Evolutionary conservation across 257 asterid species (phyloP).

Genomic region (Solanum tarapatanum): DNA sequence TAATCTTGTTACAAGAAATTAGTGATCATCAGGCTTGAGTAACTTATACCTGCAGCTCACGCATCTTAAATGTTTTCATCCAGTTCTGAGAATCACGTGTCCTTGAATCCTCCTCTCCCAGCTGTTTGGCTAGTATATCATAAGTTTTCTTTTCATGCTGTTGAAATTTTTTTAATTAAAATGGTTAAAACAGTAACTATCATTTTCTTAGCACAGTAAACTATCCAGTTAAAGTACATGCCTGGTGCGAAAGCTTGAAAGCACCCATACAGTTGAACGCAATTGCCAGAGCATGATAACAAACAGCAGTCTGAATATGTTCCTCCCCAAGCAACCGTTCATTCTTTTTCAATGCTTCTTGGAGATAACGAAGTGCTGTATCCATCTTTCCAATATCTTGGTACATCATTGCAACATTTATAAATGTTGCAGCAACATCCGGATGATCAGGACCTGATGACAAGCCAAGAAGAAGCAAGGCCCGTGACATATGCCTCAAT

Average conservation of each 20-base stretch:
- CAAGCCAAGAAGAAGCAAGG: conserved; percentile 60
- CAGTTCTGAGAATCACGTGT: conserved; percentile 84
- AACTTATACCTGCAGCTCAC: conserved; percentile 56
- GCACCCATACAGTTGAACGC: conserved; percentile 89
- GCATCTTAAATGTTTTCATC: conserved; percentile 88
- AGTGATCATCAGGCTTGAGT: neutral
- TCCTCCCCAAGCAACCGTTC: conserved; percentile 81
- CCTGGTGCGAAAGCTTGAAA: conserved; percentile 92
- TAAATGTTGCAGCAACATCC: conserved; percentile 90
- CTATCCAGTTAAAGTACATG: conserved; percentile 4
- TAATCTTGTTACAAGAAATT: neutral
- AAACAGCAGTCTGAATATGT: conserved; percentile 97
- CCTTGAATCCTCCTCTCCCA: conserved; percentile 93
- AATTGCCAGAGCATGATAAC: conserved; percentile 95
- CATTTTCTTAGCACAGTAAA: neutral
- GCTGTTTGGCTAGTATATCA: conserved; percentile 88
- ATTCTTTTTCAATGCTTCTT: conserved; percentile 87
- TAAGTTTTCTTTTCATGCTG: conserved; percentile 95
- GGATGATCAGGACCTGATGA: conserved; percentile 98
- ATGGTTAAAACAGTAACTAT: neutral
- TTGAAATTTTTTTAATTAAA: neutral
- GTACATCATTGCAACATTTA: conserved; percentile 98
- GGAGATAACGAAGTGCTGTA: conserved; percentile 85
- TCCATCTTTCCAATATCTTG: conserved; percentile 86
- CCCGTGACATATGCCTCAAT: conserved; percentile 86